Evolutionary conservation across 1,284 basidiomycete species (phyloP), one percentile per base, ranked within the genome.

Genomic region (Leucocoprinus gongylophorus): DNA sequence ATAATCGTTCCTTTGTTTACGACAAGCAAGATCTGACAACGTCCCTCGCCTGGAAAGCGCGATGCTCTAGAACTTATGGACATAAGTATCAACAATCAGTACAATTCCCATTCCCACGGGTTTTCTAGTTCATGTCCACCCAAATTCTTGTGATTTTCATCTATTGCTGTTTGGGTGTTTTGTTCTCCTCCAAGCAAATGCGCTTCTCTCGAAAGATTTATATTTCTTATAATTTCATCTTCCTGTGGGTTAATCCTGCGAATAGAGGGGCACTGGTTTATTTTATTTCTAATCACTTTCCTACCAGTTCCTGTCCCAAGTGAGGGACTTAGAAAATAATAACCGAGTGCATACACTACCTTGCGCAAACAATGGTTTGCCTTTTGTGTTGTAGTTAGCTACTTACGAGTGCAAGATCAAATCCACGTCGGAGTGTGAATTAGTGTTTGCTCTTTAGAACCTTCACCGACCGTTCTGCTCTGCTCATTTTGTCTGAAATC

Each of bases 371-470:
- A 35, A 21, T 28, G 18, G 26, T 30, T 18, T 21, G 32, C 43
- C 29, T 44, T 15, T 30, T 20, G 29, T 33, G 39, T 33, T 51
- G 45, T n/a, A 3, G 21, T 28, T 15, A 5, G 23, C 29, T 49
- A 32, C 23, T 46, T 28, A 17, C 8, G 13, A 48, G 44, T 53
- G 46, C 46, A 33, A 42, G 46, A 48, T 53, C 32, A 32, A 52
- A 40, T 21, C 44, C 42, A 48, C 40, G 66, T 69, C 71, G 71
- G 71, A 73, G 70, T 73, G 53, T 63, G 66, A 72, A 72, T 65
- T 57, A 59, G 23, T 39, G 66, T 66, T 67, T 65, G 63, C 66
- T 63, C 65, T 66, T 63, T 61, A 64, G 63, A 63, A 64, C 62
- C 63, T 66, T 61, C 63, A 55, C 58, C 59, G 58, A 55, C 54